Evolutionary conservation across 1,139 yeast genomes (phyloP), one percentile per base, ranked within the genome.

Genomic region (Lodderomyces metapsilosis): DNA sequence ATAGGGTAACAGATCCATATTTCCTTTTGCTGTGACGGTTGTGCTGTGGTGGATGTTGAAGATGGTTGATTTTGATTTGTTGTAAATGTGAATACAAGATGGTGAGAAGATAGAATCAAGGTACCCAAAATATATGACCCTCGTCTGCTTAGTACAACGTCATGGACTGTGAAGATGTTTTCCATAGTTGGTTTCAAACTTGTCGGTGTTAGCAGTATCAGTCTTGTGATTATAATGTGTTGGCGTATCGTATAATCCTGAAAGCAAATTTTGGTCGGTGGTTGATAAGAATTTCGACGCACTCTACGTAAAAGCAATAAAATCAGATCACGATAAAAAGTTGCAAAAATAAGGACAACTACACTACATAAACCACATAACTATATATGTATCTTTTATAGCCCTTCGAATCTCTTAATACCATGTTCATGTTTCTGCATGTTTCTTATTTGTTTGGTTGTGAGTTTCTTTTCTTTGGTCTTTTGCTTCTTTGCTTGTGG

Each of bases 1-100:
- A 91, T 80, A 0, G 98, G 98, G 61, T 91, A 92, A 46, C 96
- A 86, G 27, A 89, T 76, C 98, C 98, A 92, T 17, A 88, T 77
- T 58, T 92, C 98, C 45, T 82, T 66, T 28, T 68, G 64, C 23
- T 60, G 61, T 18, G 41, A 2, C 9, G 27, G 31, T 41, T n/a
- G n/a, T n/a, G n/a, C n/a, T n/a, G 48, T 52, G 7, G 28, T 10
- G 15, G 37, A 8, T 25, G 36, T 4, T 9, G 36, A 3, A 3
- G 23, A 5, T 5, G 38, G 9, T 10, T 12, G 25, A 5, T 28
- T 30, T 12, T 22, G n/a, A 48, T 50, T 39, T 50, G 42, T 44
- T 24, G 49, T 5, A 76, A 64, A 64, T 25, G 57, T 78, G 61
- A 91, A 91, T 18, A 92, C 92, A 56, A 92, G 69, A 66, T 92